Evolutionary conservation across 306 rosid genomes (phyloP), one percentile per base, ranked within the genome.

Genomic region (Fragaria ananassa): DNA sequence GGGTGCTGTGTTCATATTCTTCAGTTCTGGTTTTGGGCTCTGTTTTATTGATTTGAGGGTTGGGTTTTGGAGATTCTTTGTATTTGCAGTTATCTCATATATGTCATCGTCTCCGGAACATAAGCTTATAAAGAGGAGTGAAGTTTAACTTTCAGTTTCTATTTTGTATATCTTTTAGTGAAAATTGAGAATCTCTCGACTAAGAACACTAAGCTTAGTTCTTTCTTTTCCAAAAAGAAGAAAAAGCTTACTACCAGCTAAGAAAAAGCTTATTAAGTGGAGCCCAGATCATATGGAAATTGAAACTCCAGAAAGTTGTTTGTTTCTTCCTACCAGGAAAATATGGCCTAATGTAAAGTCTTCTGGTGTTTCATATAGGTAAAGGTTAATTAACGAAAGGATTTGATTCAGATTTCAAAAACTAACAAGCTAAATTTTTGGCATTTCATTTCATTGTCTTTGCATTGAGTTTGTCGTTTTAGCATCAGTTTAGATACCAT

Each of bases 11-110:
- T 18, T 51, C n/a, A 9, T 13, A 6, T 19, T 15, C 13, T 47
- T 70, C 14, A 3, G 5, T 8, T 70, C n/a, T 25, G 44, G 11
- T 10, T 71, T 11, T 71, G 49, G 12, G 47, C 7, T 71, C 56
- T 71, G 21, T 71, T 71, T 51, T 45, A 8, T 71, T 51, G 62
- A 56, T 18, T 61, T 74, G 57, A 44, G 70, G n/a, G n/a, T 45
- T 27, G 27, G 39, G 44, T 11, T 60, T 62, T 63, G 75, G 45
- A 31, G 75, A 71, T 14, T 29, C 11, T 44, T 27, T 46, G 39
- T 61, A 19, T 44, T 8, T 73, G 68, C 56, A 1, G 53, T 58
- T 57, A 46, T 73, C 69, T 29, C 44, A 45, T 53, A 17, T 58
- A 15, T 42, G 35, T 29, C 44, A 12, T 44, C 37, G 1, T 50